Conservation (phyloP, 169 alveolate genomes). For the Plasmodium chabaudi region DNA sequence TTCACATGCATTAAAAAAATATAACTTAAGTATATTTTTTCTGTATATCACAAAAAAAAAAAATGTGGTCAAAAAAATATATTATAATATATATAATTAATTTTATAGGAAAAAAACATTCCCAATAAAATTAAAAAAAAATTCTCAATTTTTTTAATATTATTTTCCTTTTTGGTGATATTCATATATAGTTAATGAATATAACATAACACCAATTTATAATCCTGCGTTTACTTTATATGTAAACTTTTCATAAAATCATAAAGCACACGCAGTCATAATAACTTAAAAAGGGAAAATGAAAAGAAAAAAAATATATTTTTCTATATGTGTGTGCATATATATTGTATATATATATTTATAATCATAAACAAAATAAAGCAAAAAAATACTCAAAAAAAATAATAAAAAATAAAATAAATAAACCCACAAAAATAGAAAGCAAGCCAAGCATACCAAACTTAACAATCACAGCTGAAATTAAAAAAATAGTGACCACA, state of each 20-base stretch:
- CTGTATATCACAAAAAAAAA: not conserved
- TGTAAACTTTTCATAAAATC: not conserved
- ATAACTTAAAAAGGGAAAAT: constrained; percentile 5
- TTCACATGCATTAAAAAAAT: constrained; percentile 34
- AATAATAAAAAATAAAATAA: not conserved
- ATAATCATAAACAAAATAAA: constrained; percentile 3
- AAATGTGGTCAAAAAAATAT: constrained; percentile 25
- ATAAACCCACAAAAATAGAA: constrained; percentile 6
- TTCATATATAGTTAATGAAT: not conserved
- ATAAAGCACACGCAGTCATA: not conserved
- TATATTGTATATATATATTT: constrained; percentile 8
- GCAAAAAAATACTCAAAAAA: not conserved
- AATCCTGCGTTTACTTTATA: not conserved
- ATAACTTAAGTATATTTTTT: not conserved
- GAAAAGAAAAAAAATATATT: constrained; percentile 13
- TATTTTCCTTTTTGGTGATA: not conserved
- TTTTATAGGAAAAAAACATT: not conserved
- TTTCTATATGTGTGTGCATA: constrained; percentile 6
- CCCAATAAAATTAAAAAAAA: constrained; percentile 9
- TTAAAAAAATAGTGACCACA: too few species aligned
- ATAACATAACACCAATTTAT: not conserved
- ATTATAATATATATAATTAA: constrained; percentile 7
- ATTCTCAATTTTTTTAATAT: constrained; percentile 1
- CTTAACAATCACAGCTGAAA: too few species aligned
- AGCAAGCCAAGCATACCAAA: too few species aligned